These are phyloP conservation scores for Cryptosporidium parvum DNA, from an alignment of 169 alveolate species.

Conservation along the genomic window DNA sequence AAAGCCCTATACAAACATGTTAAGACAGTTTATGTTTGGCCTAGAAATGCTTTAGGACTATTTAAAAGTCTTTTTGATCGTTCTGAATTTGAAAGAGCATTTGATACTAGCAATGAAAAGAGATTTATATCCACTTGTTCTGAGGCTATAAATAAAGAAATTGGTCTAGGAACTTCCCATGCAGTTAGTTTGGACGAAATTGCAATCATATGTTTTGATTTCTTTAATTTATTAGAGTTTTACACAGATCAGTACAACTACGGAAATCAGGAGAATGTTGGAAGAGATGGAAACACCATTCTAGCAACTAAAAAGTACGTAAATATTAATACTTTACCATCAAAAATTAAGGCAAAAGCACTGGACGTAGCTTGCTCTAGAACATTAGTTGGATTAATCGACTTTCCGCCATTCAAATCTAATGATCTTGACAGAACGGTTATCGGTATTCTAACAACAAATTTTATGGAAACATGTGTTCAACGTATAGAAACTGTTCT, in stretches of 20 bases:
- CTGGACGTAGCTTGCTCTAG: conserved; percentile 25
- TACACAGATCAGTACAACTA: conserved; percentile 32
- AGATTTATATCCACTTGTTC: conserved; percentile 57
- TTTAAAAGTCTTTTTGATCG: conserved; percentile 12
- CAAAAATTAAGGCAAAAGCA: conserved; percentile 27
- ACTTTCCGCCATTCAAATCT: conserved; percentile 38
- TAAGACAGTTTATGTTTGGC: conserved; percentile 37
- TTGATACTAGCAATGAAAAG: conserved; percentile 58
- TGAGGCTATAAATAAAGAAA: conserved; percentile 25
- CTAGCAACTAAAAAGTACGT: conserved; percentile 12
- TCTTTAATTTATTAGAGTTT: conserved; percentile 30
- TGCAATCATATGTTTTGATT: conserved; percentile 44
- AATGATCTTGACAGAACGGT: conserved; percentile 64
- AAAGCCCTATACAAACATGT: conserved; percentile 20
- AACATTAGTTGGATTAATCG: conserved; percentile 30
- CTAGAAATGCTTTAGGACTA: conserved; percentile 43
- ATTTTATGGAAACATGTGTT: conserved; percentile 45
- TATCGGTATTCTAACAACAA: conserved; percentile 24
- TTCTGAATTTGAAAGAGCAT: not conserved
- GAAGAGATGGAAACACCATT: not conserved
- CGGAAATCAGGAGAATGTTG: conserved; percentile 22
- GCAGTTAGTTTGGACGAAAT: conserved; percentile 56
- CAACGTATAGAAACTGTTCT: conserved; percentile 45
- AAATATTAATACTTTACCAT: conserved; percentile 37
- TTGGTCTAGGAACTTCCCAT: conserved; percentile 33